Conservation (phyloP, 768 basidiomycete genomes). For the Hypholoma fasciculare region DNA sequence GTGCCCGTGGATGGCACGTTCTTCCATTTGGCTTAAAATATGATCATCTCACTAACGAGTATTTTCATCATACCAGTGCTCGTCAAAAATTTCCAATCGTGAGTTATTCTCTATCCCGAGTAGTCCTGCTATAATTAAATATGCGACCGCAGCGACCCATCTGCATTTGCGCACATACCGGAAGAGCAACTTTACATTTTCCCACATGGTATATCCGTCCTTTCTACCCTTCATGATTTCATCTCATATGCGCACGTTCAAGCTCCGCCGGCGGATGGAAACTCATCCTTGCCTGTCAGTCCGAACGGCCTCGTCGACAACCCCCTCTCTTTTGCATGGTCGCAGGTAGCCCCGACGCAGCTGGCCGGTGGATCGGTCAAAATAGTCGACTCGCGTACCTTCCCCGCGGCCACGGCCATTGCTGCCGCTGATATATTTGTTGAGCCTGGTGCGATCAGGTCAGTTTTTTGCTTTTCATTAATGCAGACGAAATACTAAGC, state of each 20-base stretch:
- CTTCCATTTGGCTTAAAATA: slow-evolving; percentile 18
- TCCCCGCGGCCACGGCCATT: slow-evolving; percentile 50
- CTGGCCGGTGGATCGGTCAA: slow-evolving; percentile 60
- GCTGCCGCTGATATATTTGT: slow-evolving; percentile 57
- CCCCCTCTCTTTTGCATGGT: slow-evolving; percentile 54
- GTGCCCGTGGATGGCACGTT: slow-evolving; percentile 25
- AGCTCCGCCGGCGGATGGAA: slow-evolving; percentile 34
- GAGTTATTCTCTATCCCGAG: background rate
- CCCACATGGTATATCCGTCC: slow-evolving; percentile 22
- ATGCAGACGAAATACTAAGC: background rate
- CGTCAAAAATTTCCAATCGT: slow-evolving; percentile 53
- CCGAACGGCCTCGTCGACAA: slow-evolving; percentile 38
- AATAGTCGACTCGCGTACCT: slow-evolving; percentile 55
- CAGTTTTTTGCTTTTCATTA: slow-evolving; percentile 4
- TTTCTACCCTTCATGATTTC: background rate
- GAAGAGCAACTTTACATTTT: slow-evolving; percentile 54
- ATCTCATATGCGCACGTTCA: slow-evolving; percentile 9
- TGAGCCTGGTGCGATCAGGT: slow-evolving; percentile 61
- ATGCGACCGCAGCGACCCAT: slow-evolving; percentile 32
- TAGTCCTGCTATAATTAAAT: background rate
- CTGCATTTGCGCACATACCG: slow-evolving; percentile 54
- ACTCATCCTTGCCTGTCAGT: slow-evolving; percentile 40
- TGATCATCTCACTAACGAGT: slow-evolving; percentile 5
- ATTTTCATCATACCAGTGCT: slow-evolving; percentile 31
- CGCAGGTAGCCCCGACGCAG: slow-evolving; percentile 41